A percentile compares a stretch with the other conserved stretches of the same genome.
Conservation (phyloP, 768 basidiomycete species). For the Strobilomyces dryophilus region DNA sequence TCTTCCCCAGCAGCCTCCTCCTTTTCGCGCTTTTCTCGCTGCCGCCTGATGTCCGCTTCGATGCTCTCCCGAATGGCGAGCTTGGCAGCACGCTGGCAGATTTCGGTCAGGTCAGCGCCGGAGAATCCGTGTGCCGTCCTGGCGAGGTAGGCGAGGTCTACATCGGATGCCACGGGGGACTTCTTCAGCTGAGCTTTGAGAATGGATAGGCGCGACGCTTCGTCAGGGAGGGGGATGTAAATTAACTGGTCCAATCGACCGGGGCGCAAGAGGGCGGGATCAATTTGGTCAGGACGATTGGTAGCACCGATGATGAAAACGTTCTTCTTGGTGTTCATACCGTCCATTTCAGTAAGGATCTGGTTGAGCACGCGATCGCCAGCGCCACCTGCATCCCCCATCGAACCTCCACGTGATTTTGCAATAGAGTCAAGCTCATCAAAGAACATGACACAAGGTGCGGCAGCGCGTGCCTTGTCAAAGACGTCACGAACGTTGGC, state of each 20-base stretch:
- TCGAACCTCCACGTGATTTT: slow-evolving; percentile 83
- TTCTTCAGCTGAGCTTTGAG: slow-evolving; percentile 90
- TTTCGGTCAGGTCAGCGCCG: slow-evolving; percentile 99
- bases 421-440: slow-evolving; percentile 99
- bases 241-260: slow-evolving; percentile 99
- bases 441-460: slow-evolving; percentile 99
- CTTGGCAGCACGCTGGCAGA: slow-evolving; percentile 97
- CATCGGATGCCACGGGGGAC: slow-evolving; percentile 78
- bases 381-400: slow-evolving; percentile 92
- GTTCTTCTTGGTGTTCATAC: slow-evolving; percentile 98
- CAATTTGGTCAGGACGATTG: slow-evolving; percentile 95
- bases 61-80: slow-evolving; percentile 94
- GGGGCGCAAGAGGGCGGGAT: slow-evolving; percentile 88
- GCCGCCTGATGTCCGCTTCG: slow-evolving; percentile 79
- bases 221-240: slow-evolving; percentile 98
- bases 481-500: slow-evolving; percentile 99
- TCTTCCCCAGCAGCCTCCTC: slow-evolving; percentile 66
- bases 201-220: slow-evolving; percentile 85
- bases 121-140: slow-evolving; percentile 97
- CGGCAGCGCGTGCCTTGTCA: slow-evolving; percentile 98
- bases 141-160: slow-evolving; percentile 82
- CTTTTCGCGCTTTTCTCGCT: slow-evolving; percentile 75
- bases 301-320: slow-evolving; percentile 98
- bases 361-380: slow-evolving; percentile 98
- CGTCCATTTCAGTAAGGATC: slow-evolving; percentile 97